Base-by-base conservation (phyloP, 2,329 filamentous ascomycete genomes). In the Colletotrichum graminicola region DNA sequence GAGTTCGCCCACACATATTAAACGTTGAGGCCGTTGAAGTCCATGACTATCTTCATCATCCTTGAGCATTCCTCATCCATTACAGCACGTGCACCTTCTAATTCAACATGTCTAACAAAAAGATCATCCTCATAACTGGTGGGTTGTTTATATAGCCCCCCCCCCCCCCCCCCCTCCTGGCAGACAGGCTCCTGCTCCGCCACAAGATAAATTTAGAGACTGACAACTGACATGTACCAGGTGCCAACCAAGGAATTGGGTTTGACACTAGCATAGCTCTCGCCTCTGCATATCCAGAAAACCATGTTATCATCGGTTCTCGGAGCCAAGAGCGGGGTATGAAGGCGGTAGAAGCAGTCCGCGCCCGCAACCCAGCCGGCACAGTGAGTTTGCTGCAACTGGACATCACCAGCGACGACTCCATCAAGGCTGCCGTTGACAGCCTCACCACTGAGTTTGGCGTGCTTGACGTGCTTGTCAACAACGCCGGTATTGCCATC, bases 361-460 rank as follows among this genome's bases (percentile, higher is more conserved):
- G 74, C 43, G 82, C 29, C 82, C 83, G 78, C 5, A 84, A 90
- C 76, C 80, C 81, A 49, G 82, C 83, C 34, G 88, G 89, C 11
- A 76, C 86, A 54, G 90, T 92, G 77, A 89, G 90, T 60, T 84
- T 82, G 0, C 78, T 87, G 8, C 82, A 86, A 3, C 87, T 88
- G 67, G 90, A 92, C 76, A 84, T 92, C 0, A 88, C 87, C 21
- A 85, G 87, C 69, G 89, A 90, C 76, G 80, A 84, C 1, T 87
- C 90, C 23, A 87, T 92, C 62, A 78, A 84, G 39, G 82, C 83
- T 1, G 82, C 90, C 16, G 86, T 85, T 26, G 76, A 87, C 2
- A 83, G 88, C 51, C 80, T 92, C 55, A 80, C 82, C 7, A 77
- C 81, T 57, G 83, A 85, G 67, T 84, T 87, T 74, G 79, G 77